phyloP scores from a whole-genome alignment of 192 early-diverging fungal genomes.

The Thamnidium elegans region DNA sequence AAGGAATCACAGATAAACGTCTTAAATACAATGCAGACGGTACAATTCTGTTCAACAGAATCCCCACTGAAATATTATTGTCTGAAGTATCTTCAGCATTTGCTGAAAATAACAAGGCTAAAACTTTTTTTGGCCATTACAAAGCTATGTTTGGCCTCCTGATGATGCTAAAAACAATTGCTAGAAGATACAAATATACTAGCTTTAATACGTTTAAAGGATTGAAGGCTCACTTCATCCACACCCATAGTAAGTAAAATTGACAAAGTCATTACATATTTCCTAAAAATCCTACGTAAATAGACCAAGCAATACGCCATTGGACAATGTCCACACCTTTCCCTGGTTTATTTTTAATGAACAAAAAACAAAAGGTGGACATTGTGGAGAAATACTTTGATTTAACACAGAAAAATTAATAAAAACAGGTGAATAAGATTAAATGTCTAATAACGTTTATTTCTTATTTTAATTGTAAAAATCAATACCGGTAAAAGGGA shows the following conservation, averaged over 20 bases:
- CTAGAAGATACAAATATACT: conserved; percentile 15
- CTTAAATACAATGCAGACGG: conserved; percentile 12
- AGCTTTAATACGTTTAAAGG: conserved; percentile 7
- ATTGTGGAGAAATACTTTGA: no score
- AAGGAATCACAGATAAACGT: conserved; percentile 15
- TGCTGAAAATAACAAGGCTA: conserved; percentile 11
- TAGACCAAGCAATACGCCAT: conserved; percentile 3
- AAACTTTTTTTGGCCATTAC: conserved; percentile 11
- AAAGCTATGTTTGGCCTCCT: conserved; percentile 20
- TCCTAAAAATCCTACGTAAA: conserved; percentile 10
- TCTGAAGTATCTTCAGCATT: conserved; percentile 16
- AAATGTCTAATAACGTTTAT: no score
- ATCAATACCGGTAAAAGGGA: no score
- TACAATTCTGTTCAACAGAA: conserved; percentile 5
- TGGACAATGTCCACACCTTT: conserved; percentile 11
- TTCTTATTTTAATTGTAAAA: no score
- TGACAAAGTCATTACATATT: conserved; percentile 10
- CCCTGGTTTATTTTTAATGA: conserved; percentile 5
- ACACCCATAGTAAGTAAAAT: conserved; percentile 17
- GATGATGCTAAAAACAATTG: conserved; percentile 12
- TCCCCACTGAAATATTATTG: conserved; percentile 2
- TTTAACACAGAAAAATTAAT: no score
- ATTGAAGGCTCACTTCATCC: conserved; percentile 19
- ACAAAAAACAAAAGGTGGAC: conserved; percentile 12
- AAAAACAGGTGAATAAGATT: no score